Evolutionary conservation across 2,329 filamentous ascomycete species (phyloP).

Genomic region (Exophiala oligosperma): DNA sequence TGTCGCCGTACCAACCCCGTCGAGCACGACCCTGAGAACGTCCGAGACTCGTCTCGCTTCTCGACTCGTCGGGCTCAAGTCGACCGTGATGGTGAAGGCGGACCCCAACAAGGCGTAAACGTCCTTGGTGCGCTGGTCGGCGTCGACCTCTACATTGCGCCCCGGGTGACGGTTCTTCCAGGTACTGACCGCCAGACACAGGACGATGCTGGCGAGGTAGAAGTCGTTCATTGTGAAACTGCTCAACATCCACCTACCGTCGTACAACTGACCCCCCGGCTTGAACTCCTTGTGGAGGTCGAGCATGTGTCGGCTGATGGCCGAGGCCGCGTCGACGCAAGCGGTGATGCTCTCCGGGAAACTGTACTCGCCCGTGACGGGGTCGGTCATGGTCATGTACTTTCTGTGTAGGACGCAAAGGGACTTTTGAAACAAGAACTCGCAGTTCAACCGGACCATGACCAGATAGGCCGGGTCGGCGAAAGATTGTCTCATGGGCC

Average conservation of each 20-base stretch:
- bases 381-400: constrained; percentile 40
- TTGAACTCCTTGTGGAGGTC: constrained; percentile 52
- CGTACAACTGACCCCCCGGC: constrained; percentile 55
- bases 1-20: not conserved
- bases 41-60: constrained; percentile 28
- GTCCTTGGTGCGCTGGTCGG: constrained; percentile 21
- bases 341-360: constrained; percentile 44
- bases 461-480: constrained; percentile 52
- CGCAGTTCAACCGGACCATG: constrained; percentile 53
- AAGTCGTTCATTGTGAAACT: constrained; percentile 62
- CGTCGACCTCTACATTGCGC: constrained; percentile 9
- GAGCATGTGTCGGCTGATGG: constrained; percentile 51
- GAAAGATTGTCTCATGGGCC: constrained; percentile 37
- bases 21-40: constrained; percentile 19
- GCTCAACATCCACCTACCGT: constrained; percentile 58
- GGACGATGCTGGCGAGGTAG: constrained; percentile 60
- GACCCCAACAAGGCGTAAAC: constrained; percentile 16
- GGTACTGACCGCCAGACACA: constrained; percentile 49
- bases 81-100: constrained; percentile 26
- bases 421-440: constrained; percentile 53
- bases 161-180: constrained; percentile 21
- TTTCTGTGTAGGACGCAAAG: constrained; percentile 56
- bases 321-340: constrained; percentile 50
- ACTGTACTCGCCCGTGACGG: constrained; percentile 26
- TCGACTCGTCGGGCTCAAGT: constrained; percentile 21